Evolutionary conservation across 2,329 filamentous ascomycete genomes (phyloP).

Genomic region (Ophiostoma australiae): DNA sequence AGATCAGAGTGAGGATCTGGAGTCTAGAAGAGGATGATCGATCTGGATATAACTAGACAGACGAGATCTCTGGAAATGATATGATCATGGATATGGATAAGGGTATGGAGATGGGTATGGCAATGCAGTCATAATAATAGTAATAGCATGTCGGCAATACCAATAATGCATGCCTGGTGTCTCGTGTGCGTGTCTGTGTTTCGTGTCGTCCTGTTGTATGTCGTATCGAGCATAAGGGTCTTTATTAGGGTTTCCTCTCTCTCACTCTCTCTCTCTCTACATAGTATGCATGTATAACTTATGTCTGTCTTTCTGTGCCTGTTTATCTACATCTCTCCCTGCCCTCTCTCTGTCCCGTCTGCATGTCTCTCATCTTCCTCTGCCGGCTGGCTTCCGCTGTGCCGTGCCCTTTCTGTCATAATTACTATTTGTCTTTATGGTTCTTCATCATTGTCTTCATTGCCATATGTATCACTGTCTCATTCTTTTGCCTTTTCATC

Average conservation of each 20-base stretch:
- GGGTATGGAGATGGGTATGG: too few species aligned
- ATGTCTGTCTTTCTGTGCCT: not conserved
- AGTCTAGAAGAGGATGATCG: not conserved
- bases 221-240: constrained; percentile 9
- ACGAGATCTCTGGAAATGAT: not conserved
- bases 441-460: not conserved
- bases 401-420: not conserved
- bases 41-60: not conserved
- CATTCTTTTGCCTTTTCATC: not conserved
- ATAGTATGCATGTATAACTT: not conserved
- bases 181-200: constrained; percentile 6
- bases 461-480: not conserved
- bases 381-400: not conserved
- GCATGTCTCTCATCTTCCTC: not conserved
- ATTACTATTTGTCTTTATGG: too few species aligned
- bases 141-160: not conserved
- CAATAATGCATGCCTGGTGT: not conserved
- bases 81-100: not conserved
- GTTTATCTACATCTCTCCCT: not conserved
- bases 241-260: not conserved
- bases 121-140: not conserved
- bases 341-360: not conserved
- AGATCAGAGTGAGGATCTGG: not conserved
- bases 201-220: constrained; percentile 11
- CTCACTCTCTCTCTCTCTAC: not conserved